Evolutionary conservation across 2,329 filamentous ascomycete species (phyloP), one percentile per base, ranked within the genome.

Genomic region (Coniochaeta ligniaria): DNA sequence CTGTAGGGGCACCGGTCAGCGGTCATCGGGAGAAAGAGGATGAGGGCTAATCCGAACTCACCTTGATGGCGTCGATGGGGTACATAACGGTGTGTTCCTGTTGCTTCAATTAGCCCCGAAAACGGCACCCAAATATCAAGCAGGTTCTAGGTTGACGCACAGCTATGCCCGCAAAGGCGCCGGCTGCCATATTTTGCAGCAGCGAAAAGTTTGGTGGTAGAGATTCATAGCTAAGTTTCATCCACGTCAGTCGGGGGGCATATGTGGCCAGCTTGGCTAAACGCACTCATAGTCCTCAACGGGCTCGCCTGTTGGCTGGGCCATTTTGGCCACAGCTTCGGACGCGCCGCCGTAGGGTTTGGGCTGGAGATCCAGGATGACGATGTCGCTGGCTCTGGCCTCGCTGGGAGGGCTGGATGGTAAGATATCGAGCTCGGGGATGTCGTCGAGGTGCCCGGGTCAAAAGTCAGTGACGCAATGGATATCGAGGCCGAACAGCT

Each of bases 81-180:
- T 99, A 99, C 95, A 99, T 98, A 70, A 96, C 93, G 62, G 94
- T 96, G 76, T 98, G 94, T 79, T 98, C 94, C 93, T 97, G 67
- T 58, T 63, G 24, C 28, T 28, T 26, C 28, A 45, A 59, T 35
- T 45, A 38, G 22, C 26, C 31, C 47, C 24, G n/a, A n/a, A 17
- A 28, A 28, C 47, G 14, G 52, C n/a, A 22, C 12, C 54, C 31
- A 73, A 61, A 70, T 16, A 31, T 45, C 11, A 12, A 11, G 26
- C 20, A 56, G 17, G 14, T 38, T 20, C 11, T 41, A 6, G 33
- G 31, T 55, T 35, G 28, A 72, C 88, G 69, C 87, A 96, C 92
- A 70, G 93, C 92, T 77, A 97, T 96, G 68, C 95, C 95, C 62
- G 95, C 95, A 77, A 98, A 97, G 67, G 95, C 95, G 74, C 95